Conservation (phyloP, 495 filamentous ascomycete species). For the Elasticomyces elasticus region DNA sequence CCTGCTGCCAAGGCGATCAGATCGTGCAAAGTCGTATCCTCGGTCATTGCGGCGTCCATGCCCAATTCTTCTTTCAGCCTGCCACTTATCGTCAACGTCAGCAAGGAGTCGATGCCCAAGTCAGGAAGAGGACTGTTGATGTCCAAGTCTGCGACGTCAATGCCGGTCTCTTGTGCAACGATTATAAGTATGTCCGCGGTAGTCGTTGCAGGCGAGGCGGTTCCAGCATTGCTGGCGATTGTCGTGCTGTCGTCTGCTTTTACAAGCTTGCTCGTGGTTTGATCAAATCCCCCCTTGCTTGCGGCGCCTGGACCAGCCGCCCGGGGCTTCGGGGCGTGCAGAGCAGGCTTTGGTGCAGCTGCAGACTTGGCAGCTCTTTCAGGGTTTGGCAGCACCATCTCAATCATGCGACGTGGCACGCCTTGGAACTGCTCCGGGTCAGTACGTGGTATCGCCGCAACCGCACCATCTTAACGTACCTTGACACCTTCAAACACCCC, state of each 20-base stretch:
- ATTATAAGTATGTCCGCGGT: constrained; percentile 22
- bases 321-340: too few relatives aligned
- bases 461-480: background rate
- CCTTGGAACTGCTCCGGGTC: constrained; percentile 15
- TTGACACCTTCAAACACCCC: constrained; percentile 9
- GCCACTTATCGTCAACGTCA: constrained; percentile 37
- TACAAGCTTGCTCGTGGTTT: background rate
- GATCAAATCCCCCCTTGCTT: too few relatives aligned
- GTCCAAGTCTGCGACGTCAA: constrained; percentile 52
- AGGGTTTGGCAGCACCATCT: background rate
- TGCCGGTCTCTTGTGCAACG: constrained; percentile 56
- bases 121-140: constrained; percentile 41
- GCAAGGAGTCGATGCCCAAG: constrained; percentile 45
- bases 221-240: background rate
- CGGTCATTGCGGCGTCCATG: constrained; percentile 26
- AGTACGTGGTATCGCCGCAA: background rate
- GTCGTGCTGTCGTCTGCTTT: too few relatives aligned
- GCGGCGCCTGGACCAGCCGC: too few relatives aligned
- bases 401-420: constrained; percentile 12
- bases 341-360: too few relatives aligned
- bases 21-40: constrained; percentile 45
- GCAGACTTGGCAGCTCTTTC: background rate
- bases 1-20: constrained; percentile 39
- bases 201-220: background rate
- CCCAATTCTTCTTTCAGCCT: constrained; percentile 42